phyloP scores from a whole-genome alignment of 768 basidiomycete species.

The Obba rivulosa region DNA sequence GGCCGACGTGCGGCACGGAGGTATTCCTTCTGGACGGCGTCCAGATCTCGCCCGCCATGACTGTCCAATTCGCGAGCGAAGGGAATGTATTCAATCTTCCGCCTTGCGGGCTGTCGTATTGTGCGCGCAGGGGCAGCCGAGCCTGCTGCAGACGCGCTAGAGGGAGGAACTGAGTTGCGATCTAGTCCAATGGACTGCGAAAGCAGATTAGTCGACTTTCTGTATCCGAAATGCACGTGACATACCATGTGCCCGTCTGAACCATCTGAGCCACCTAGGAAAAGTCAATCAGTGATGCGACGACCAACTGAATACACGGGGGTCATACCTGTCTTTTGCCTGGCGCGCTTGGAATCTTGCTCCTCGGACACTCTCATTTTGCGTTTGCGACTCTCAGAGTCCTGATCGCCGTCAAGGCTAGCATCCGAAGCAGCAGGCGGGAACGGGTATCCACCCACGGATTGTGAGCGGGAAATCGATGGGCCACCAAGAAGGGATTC shows the following conservation, averaged over 20 bases:
- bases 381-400: conserved; percentile 63
- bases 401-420: conserved; percentile 41
- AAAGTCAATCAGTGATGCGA: conserved; percentile 3
- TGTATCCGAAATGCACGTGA: background rate
- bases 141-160: conserved; percentile 5
- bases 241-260: conserved; percentile 16
- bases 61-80: conserved; percentile 70
- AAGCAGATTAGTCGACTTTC: background rate
- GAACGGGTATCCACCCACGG: too few species aligned
- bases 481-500: too few species aligned
- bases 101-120: conserved; percentile 36
- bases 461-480: too few species aligned
- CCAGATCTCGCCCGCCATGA: conserved; percentile 77
- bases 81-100: conserved; percentile 87
- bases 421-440: too few species aligned
- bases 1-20: conserved; percentile 46
- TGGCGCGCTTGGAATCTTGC: conserved; percentile 59
- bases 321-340: conserved; percentile 61
- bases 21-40: conserved; percentile 58
- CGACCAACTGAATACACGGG: conserved; percentile 18
- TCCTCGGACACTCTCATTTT: conserved; percentile 62
- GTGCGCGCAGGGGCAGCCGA: conserved; percentile 8
- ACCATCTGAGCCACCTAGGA: conserved; percentile 19
- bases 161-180: conserved; percentile 17
- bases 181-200: conserved; percentile 16